Evolutionary conservation across 805 yeast species (phyloP).

Genomic region (Candida maltosa): DNA sequence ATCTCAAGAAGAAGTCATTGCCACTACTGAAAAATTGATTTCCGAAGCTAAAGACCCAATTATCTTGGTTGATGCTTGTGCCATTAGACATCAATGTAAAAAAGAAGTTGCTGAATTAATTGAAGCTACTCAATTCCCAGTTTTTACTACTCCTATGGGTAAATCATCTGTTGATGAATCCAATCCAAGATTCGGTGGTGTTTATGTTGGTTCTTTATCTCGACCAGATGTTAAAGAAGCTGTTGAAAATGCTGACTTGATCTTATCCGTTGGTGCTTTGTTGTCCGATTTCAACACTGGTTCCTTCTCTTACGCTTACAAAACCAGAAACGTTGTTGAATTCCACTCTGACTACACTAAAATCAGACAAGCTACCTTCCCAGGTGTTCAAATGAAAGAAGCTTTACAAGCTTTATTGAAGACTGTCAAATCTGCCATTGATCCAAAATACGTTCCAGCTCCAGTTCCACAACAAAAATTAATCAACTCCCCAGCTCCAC

Average conservation of each 20-base stretch:
- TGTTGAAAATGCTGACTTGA: slow-evolving; percentile 54
- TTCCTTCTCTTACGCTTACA: slow-evolving; percentile 73
- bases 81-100: slow-evolving; percentile 69
- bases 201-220: slow-evolving; percentile 80
- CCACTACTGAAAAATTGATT: slow-evolving; percentile 47
- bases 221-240: slow-evolving; percentile 35
- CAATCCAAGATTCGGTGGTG: slow-evolving; percentile 76
- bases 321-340: slow-evolving; percentile 72
- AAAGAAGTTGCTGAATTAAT: slow-evolving; percentile 63
- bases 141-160: slow-evolving; percentile 89
- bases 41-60: slow-evolving; percentile 63
- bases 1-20: slow-evolving; percentile 36
- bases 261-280: slow-evolving; percentile 77
- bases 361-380: slow-evolving; percentile 66
- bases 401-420: slow-evolving; percentile 22
- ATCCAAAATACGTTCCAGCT: slow-evolving; percentile 45
- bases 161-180: slow-evolving; percentile 75
- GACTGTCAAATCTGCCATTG: slow-evolving; percentile 31
- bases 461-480: slow-evolving; percentile 53
- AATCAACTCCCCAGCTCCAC: slow-evolving; percentile 39
- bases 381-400: slow-evolving; percentile 68
- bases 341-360: slow-evolving; percentile 76
- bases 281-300: slow-evolving; percentile 90
- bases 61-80: slow-evolving; percentile 84
- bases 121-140: slow-evolving; percentile 70